Percentiles rank a stretch among this genome's conserved stretches.
These are phyloP conservation scores for Suillus plorans DNA, from an alignment of 768 basidiomycete genomes.

Conservation along the genomic window DNA sequence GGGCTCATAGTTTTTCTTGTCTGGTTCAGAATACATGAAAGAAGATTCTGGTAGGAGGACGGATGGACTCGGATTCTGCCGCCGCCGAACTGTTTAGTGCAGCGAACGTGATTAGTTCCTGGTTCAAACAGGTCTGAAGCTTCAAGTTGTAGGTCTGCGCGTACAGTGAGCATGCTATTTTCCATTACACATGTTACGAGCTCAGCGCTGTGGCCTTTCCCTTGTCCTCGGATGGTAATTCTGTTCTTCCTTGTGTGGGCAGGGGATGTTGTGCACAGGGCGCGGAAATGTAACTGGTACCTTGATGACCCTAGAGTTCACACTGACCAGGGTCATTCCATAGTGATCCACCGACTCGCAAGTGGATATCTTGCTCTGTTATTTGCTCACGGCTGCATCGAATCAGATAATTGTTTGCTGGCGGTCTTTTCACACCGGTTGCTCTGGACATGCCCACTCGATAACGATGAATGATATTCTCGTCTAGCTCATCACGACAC, in stretches of 20 bases:
- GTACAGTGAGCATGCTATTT: conserved; percentile 20
- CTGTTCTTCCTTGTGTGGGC: conserved; percentile 19
- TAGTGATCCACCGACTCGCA: conserved; percentile 6
- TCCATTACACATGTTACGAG: conserved; percentile 27
- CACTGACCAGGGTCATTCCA: conserved; percentile 1
- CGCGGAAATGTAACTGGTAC: conserved; percentile 7
- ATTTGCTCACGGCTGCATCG: background rate
- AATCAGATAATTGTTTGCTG: conserved; percentile 4
- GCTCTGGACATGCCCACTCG: conserved; percentile 14
- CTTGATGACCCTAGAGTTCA: background rate
- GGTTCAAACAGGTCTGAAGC: background rate
- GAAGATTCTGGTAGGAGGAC: conserved; percentile 31
- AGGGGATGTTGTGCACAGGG: background rate
- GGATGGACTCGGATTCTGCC: conserved; percentile 15
- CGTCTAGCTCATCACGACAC: conserved; percentile 10
- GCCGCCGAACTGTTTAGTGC: conserved; percentile 14
- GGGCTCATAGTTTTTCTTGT: conserved; percentile 25
- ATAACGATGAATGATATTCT: conserved; percentile 14
- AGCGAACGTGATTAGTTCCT: conserved; percentile 9
- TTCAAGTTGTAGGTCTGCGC: conserved; percentile 18
- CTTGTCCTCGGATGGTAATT: conserved; percentile 1
- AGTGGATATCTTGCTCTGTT: background rate
- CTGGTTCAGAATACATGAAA: conserved; percentile 23
- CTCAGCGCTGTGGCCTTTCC: conserved; percentile 11
- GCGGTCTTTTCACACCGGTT: conserved; percentile 8